Conservation (phyloP, 2,329 filamentous ascomycete species). For the Ceratocystis cubensis region DNA sequence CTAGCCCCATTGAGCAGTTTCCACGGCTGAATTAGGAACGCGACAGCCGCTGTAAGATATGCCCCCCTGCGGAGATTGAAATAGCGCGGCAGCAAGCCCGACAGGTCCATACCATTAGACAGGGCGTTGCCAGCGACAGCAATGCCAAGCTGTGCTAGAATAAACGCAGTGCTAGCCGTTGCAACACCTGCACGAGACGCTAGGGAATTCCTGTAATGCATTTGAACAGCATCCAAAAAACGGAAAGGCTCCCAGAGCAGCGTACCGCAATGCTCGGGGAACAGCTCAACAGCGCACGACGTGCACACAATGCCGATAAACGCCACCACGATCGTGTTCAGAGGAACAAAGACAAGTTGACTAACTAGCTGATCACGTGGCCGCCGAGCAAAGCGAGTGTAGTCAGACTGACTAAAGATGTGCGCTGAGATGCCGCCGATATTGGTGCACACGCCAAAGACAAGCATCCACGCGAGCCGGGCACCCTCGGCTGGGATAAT, state of each 20-base stretch:
- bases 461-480: slow-evolving; percentile 26
- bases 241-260: slow-evolving; percentile 33
- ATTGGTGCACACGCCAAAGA: slow-evolving; percentile 27
- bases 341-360: slow-evolving; percentile 33
- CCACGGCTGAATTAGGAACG: slow-evolving; percentile 24
- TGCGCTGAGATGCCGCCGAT: slow-evolving; percentile 26
- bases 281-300: slow-evolving; percentile 32
- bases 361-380: slow-evolving; percentile 26
- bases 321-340: slow-evolving; percentile 26
- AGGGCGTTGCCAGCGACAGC: slow-evolving; percentile 20
- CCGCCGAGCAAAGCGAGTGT: slow-evolving; percentile 25
- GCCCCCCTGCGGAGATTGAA: slow-evolving; percentile 21
- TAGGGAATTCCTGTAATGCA: slow-evolving; percentile 24
- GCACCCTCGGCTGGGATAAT: slow-evolving; percentile 21
- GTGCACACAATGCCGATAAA: slow-evolving; percentile 31
- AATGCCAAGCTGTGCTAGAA: slow-evolving; percentile 32
- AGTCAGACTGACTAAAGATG: slow-evolving; percentile 27
- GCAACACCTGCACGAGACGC: slow-evolving; percentile 25
- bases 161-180: slow-evolving; percentile 28
- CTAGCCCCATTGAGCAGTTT: slow-evolving; percentile 27
- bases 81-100: slow-evolving; percentile 19
- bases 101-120: slow-evolving; percentile 21
- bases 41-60: slow-evolving; percentile 15
- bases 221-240: slow-evolving; percentile 36
- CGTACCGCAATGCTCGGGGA: slow-evolving; percentile 33